Evolutionary conservation across 2,329 filamentous ascomycete species (phyloP), one percentile per base, ranked within the genome.

Genomic region (Colletotrichum tropicale): DNA sequence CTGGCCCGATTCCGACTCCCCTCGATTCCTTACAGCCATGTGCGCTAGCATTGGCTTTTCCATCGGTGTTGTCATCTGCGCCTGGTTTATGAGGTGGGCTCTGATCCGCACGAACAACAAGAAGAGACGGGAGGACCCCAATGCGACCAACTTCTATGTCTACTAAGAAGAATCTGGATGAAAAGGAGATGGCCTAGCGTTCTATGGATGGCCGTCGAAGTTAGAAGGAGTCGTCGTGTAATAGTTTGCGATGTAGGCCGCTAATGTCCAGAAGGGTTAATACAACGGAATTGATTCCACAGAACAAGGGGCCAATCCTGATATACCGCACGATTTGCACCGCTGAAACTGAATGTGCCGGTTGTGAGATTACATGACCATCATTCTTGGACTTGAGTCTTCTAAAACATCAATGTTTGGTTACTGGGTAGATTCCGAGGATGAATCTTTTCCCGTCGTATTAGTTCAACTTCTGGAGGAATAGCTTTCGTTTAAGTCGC

Each of bases 61-160:
- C 34, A 81, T 82, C 5, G 80, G 84, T 6, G 85, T 85, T 1
- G 82, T 83, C 43, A 78, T 82, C 8, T 79, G 80, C 60, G 85
- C 85, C 6, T 87, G 85, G 86, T 61, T 82, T 6, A 80, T 86
- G 78, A 81, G 79, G 71, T 62, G 81, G 13, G 79, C 81, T 71
- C 77, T 87, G 71, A 82, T 81, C 74, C 79, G 81, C 24, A 79
- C 80, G 55, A 87, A 87, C 75, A 81, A 80, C 72, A 84, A 83
- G 79, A 79, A 81, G 12, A 72, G 77, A 21, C 71, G 72, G 38
- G 66, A 70, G 5, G 78, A 83, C 21, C 76, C 78, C 2, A 70
- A 78, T 10, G 78, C 77, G 6, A 78, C 77, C 21, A 81, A 82
- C 56, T 81, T 82, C 21, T 83, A 82, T 30, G 81, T 81, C 24